Evolutionary conservation across 73 alveolate species (phyloP), one percentile per base, ranked within the genome.

Genomic region (Tetrahymena borealis): DNA sequence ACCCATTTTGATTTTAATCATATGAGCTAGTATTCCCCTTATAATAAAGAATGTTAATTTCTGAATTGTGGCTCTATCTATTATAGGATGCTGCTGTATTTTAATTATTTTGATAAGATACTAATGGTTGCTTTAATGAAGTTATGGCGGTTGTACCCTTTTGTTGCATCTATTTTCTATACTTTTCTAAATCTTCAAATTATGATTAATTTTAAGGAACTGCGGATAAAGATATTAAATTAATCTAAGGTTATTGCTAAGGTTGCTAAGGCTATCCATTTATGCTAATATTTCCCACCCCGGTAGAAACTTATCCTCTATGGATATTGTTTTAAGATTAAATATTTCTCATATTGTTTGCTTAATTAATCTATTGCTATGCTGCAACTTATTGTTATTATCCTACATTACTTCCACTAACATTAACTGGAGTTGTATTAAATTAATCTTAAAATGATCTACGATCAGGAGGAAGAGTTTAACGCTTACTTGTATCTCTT

Each of bases 381-480:
- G 28, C 20, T 24, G 32, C 11, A 5, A 24, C 37, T 18, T 60
- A n/a, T n/a, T 60, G 28, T 60, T 2, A 35, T n/a, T 60, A 60
- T 60, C 4, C 85, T 60, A 60, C 10, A 60, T 60, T 60, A 60
- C 85, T 60, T 12, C 28, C 28, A 60, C 28, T 60, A 0, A n/a
- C 28, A n/a, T 35, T 3, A 32, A 24, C n/a, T 15, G 85, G 85
- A 15, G 85, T 60, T 18, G 85, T 60, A 60, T 60, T 60, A n/a
- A 60, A 60, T 60, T 60, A 9, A 60, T 60, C 85, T 60, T 60
- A 60, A 60, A 60, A 60, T 60, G 85, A 60, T 60, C 85, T 60
- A 15, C 85, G 85, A 60, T 60, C 85, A 15, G 85, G 85, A 60
- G 85, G 85, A 60, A 60, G 85, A n/a, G 85, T 60, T n/a, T 60